A percentile compares a stretch with the other conserved stretches of the same genome.
Evolutionary conservation across 2,329 filamentous ascomycete genomes (phyloP).

Genomic region (Leptographium radiaticola): DNA sequence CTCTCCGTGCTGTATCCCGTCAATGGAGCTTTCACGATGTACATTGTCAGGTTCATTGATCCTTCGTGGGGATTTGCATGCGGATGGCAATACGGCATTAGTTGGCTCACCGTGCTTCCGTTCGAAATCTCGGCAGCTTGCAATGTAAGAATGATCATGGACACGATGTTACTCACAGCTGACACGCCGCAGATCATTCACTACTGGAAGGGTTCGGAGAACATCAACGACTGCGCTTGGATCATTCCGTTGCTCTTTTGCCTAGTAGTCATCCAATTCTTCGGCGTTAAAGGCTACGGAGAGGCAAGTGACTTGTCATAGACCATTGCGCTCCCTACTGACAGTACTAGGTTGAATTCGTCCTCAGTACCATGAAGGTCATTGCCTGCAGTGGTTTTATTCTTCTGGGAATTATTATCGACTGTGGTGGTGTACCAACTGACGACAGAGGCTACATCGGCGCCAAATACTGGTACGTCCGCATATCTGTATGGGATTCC

Average conservation of each 20-base stretch:
- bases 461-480: constrained; percentile 41
- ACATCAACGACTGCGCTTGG: constrained; percentile 40
- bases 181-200: constrained; percentile 25
- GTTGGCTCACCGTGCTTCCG: constrained; percentile 35
- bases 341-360: constrained; percentile 32
- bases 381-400: constrained; percentile 49
- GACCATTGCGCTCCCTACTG: background rate
- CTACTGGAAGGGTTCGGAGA: constrained; percentile 31
- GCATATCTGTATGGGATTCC: background rate
- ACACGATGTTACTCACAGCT: background rate
- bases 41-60: constrained; percentile 46
- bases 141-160: constrained; percentile 14
- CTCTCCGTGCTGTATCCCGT: constrained; percentile 46
- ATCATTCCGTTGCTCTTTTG: constrained; percentile 40
- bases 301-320: constrained; percentile 20
- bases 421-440: constrained; percentile 35
- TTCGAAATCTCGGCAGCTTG: constrained; percentile 41
- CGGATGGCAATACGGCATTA: constrained; percentile 38
- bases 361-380: constrained; percentile 44
- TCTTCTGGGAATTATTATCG: constrained; percentile 46
- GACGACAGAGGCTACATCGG: constrained; percentile 46
- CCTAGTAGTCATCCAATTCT: constrained; percentile 36
- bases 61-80: constrained; percentile 43
- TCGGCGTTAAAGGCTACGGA: constrained; percentile 43
- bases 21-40: constrained; percentile 50